Evolutionary conservation across 2,329 filamentous ascomycete species (phyloP), one percentile per base, ranked within the genome.

Genomic region (Penicillium sp.): DNA sequence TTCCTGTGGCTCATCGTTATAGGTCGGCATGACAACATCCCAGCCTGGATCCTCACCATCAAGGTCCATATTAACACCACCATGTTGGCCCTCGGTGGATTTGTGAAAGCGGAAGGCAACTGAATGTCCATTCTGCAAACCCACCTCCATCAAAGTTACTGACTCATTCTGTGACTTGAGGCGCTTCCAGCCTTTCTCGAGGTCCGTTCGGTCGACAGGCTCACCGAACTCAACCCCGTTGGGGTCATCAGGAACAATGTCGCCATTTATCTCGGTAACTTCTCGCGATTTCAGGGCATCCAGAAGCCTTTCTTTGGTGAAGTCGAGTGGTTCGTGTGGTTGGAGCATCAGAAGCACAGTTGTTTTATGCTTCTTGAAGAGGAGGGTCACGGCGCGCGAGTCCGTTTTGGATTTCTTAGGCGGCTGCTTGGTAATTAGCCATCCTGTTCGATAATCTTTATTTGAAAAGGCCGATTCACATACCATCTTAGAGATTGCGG

Each of bases 331-430:
- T 39, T 82, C 81, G 15, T 82, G 76, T 6, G 85, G 77, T 39
- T 85, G 81, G 45, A 88, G 81, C 61, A 89, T 86, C 57, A 92
- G 79, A 66, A 89, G 84, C 62, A 91, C 80, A 4, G 88, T 92
- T 66, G 86, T 83, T 57, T 85, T 84, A 69, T 88, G 86, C 71
- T 89, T 83, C 73, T 91, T 91, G 77, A 93, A 86, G 59, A 87
- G 83, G 55, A 93, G 77, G 10, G 88, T 90, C 66, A 84, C 80
- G 64, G 82, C 78, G n/a, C 80, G 76, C 44, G 85, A 80, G 48
- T 71, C 67, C 29, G 66, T 49, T 25, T 68, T 68, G 23, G 61
- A 43, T 57, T 61, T 50, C 31, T 57, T 58, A 13, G 58, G 66
- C 25, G 55, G 57, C 63, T 67, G 35, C 19, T 39, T 25, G 15